Evolutionary conservation across 2,329 filamentous ascomycete genomes (phyloP).

Genomic region (Graphiopsis chlorocephala): DNA sequence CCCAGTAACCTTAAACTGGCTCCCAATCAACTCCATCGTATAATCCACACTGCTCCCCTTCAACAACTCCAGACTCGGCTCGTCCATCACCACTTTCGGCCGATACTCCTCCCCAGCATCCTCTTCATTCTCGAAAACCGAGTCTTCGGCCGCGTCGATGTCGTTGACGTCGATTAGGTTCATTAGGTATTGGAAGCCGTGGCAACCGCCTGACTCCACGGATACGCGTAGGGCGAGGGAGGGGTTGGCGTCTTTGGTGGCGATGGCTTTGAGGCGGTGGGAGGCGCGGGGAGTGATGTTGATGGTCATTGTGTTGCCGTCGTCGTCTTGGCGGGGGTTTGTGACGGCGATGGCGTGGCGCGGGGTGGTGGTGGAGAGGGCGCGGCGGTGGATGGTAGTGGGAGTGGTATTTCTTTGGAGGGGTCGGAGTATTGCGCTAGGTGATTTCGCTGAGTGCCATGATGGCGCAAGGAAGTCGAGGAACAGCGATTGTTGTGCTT

Average conservation of each 20-base stretch:
- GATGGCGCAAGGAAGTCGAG: conserved; percentile 36
- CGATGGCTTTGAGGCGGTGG: conserved; percentile 66
- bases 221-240: conserved; percentile 84
- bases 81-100: conserved; percentile 86
- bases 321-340: conserved; percentile 77
- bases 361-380: conserved; percentile 21
- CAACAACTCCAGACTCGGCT: conserved; percentile 79
- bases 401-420: neutral
- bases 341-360: conserved; percentile 40
- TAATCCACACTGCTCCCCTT: conserved; percentile 96
- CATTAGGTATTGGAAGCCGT: conserved; percentile 98
- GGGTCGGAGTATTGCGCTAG: neutral
- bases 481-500: conserved; percentile 27
- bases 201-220: conserved; percentile 91
- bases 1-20: conserved; percentile 93
- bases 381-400: conserved; percentile 3
- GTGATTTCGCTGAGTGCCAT: conserved; percentile 21
- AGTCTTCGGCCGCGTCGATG: conserved; percentile 73
- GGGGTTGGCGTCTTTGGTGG: conserved; percentile 59
- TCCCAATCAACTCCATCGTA: conserved; percentile 90
- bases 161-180: conserved; percentile 64
- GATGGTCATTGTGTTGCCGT: conserved; percentile 79
- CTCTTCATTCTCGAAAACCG: conserved; percentile 70
- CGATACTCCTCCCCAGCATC: conserved; percentile 44
- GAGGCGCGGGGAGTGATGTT: conserved; percentile 82